Base-by-base conservation (phyloP, 768 basidiomycete species). In the Phaffia tasmanica region DNA sequence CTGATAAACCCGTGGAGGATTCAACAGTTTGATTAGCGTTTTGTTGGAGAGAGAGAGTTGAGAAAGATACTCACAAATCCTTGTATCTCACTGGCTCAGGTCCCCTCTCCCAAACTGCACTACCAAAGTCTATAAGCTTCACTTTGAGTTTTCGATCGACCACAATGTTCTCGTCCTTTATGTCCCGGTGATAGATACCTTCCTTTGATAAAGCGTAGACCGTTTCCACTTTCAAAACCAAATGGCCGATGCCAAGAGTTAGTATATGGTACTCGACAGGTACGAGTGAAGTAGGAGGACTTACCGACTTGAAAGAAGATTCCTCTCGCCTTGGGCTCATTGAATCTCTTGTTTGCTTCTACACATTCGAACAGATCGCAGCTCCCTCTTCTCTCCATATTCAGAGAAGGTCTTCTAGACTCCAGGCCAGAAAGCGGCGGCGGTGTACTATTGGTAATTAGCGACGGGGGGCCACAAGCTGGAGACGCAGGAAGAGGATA, bases 361-460 rank as follows among this genome's bases (percentile, higher is more conserved):
- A 95, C 92, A 75, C 88, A 94, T 75, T 97, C 93, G 72, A 95
- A 97, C 54, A 97, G 80, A 75, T 97, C 93, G 74, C 93, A 85
- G 14, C 90, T 91, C 25, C 88, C 81, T 48, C 91, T 83, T 42
- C 88, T 83, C 27, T 72, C 71, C 76, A 83, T 79, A 55, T 78
- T 77, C 25, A 81, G 78, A 53, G 78, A 79, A 21, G 73, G 71
- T 57, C 58, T 56, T 29, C 57, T 57, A 27, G 60, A 62, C 21
- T 67, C 49, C 18, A 61, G 42, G 0, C 64, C 59, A 3, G 71
- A 70, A 5, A 51, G 61, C 29, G 59, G 56, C 32, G 51, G 29
- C 54, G 42, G 23, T 11, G 51, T 30, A 5, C 57, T 56, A 3
- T 50, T 53, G 19, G 65, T 62, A 1, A 63, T 30, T 9, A 69